A percentile compares a stretch with the other conserved stretches of the same genome.
These are phyloP conservation scores for Tolypocladium inflatum DNA, from an alignment of 2,329 filamentous ascomycete species.

Conservation along the genomic window DNA sequence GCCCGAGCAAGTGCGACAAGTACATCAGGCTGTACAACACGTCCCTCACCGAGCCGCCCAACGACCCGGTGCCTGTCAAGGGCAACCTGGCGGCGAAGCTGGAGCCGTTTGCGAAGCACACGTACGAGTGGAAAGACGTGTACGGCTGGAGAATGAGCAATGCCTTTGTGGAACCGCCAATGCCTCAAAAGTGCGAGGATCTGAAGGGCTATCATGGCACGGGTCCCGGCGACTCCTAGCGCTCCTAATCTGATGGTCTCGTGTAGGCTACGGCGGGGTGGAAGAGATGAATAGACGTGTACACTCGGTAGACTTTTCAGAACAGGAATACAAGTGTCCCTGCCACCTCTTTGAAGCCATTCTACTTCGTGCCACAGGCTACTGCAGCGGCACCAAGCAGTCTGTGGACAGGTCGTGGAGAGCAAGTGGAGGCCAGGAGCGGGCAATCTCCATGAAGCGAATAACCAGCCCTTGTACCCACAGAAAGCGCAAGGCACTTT, in stretches of 20 bases:
- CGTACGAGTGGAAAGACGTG: neutral
- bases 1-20: constrained; percentile 30
- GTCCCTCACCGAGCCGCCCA: constrained; percentile 21
- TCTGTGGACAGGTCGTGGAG: no score
- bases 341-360: no score
- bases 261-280: no score
- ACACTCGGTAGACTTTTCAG: no score
- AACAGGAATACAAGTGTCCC: no score
- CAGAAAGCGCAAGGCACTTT: constrained; percentile 12
- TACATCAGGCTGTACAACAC: constrained; percentile 31
- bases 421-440: no score
- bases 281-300: no score
- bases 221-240: neutral
- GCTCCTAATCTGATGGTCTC: neutral
- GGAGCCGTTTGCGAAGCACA: constrained; percentile 12
- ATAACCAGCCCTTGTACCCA: neutral
- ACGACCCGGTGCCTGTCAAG: constrained; percentile 15
- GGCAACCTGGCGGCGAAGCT: constrained; percentile 13
- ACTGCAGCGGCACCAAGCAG: no score
- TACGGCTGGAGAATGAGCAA: constrained; percentile 1
- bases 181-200: neutral
- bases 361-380: no score
- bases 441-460: no score
- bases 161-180: neutral
- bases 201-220: neutral